Evolutionary conservation across 1,139 yeast species (phyloP).

Genomic region (Blastobotrys proliferans): DNA sequence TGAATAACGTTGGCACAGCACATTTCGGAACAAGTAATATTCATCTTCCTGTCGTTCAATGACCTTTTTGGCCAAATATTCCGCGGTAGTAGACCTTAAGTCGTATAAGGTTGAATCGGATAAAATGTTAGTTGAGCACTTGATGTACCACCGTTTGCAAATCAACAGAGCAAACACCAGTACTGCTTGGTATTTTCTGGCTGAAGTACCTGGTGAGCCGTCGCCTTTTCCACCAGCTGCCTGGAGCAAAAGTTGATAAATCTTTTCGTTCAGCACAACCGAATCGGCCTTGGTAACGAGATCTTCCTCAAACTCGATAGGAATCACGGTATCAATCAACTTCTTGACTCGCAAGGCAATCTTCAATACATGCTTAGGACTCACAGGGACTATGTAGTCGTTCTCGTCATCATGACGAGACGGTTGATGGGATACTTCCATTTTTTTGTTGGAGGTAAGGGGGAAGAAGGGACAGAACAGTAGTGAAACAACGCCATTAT

Average conservation of each 20-base stretch:
- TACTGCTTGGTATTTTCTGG: slow-evolving; percentile 61
- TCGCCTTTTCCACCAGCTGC: slow-evolving; percentile 82
- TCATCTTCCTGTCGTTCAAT: slow-evolving; percentile 57
- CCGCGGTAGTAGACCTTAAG: slow-evolving; percentile 65
- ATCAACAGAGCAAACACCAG: slow-evolving; percentile 65
- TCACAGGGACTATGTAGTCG: slow-evolving; percentile 21
- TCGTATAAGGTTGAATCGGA: slow-evolving; percentile 62
- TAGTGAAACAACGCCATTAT: too few relatives aligned
- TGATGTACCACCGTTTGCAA: slow-evolving; percentile 77
- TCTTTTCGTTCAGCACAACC: slow-evolving; percentile 55
- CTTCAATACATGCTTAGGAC: slow-evolving; percentile 57
- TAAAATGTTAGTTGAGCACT: slow-evolving; percentile 55
- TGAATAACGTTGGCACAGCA: slow-evolving; percentile 73
- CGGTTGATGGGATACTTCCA: not conserved
- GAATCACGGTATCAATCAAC: slow-evolving; percentile 66
- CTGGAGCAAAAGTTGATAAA: slow-evolving; percentile 54
- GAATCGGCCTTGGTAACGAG: slow-evolving; percentile 57
- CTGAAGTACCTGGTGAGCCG: slow-evolving; percentile 53
- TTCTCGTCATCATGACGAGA: slow-evolving; percentile 10
- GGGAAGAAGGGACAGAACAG: too few relatives aligned
- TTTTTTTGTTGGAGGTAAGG: not conserved
- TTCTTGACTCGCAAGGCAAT: slow-evolving; percentile 70
- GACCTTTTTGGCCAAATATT: slow-evolving; percentile 62
- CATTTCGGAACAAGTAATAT: slow-evolving; percentile 65
- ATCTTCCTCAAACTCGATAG: slow-evolving; percentile 52